Percentiles rank a stretch among this genome's conserved stretches.
These are phyloP conservation scores for Kingdonia uniflora DNA, from an alignment of 164 flowering plant genomes.

Conservation along the genomic window DNA sequence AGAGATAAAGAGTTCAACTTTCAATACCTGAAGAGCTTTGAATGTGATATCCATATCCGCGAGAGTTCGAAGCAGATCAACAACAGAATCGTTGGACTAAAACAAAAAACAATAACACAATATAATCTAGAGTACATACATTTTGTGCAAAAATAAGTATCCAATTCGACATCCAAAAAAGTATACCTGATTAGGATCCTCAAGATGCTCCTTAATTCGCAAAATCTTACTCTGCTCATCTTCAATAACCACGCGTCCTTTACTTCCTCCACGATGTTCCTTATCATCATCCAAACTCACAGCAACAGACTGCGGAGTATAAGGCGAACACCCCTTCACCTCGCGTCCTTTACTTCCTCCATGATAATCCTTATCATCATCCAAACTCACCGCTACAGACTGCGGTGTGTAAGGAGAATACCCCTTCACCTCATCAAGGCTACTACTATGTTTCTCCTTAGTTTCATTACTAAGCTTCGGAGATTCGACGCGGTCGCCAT, in stretches of 20 bases:
- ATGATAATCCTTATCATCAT: not conserved
- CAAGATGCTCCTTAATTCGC: slow-evolving; percentile 63
- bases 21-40: slow-evolving; percentile 66
- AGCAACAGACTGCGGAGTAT: slow-evolving; percentile 23
- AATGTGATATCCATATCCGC: slow-evolving; percentile 92
- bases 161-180: not conserved
- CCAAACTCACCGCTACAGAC: no score
- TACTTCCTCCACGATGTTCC: slow-evolving; percentile 6
- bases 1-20: not conserved
- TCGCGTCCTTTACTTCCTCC: slow-evolving; percentile 5
- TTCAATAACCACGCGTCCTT: slow-evolving; percentile 15
- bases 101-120: not conserved
- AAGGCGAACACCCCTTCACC: slow-evolving; percentile 17
- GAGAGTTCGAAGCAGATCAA: slow-evolving; percentile 63
- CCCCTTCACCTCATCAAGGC: not conserved
- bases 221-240: slow-evolving; percentile 59
- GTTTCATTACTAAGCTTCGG: slow-evolving; percentile 1
- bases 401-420: not conserved
- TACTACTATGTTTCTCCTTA: slow-evolving; percentile 2
- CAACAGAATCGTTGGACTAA: slow-evolving; percentile 62
- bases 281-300: not conserved
- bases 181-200: slow-evolving; percentile 71
- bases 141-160: no score
- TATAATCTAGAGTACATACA: no score
- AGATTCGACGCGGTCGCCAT: slow-evolving; percentile 21